Percentiles rank a stretch among this genome's conserved stretches.
Conservation (phyloP, 768 basidiomycete genomes). For the Calocera viscosa region DNA sequence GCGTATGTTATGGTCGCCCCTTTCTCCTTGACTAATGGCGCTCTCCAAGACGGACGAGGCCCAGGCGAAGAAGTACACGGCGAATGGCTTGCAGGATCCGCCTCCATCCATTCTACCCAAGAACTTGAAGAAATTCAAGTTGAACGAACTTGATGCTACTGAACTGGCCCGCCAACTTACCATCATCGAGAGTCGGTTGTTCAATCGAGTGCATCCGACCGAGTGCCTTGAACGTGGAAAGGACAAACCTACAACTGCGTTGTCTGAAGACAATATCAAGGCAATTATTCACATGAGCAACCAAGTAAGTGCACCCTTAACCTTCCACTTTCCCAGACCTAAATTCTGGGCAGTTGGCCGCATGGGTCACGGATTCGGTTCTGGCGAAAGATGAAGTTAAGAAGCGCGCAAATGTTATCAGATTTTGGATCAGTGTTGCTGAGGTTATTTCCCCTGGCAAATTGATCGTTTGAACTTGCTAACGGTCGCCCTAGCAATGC, state of each 20-base stretch:
- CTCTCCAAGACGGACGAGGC: not conserved
- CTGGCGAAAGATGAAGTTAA: slow-evolving; percentile 66
- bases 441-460: slow-evolving; percentile 40
- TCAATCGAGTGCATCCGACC: slow-evolving; percentile 75
- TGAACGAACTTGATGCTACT: slow-evolving; percentile 74
- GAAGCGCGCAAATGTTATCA: slow-evolving; percentile 66
- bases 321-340: not conserved
- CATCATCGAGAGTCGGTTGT: slow-evolving; percentile 74
- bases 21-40: not conserved
- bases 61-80: slow-evolving; percentile 4
- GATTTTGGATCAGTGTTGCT: slow-evolving; percentile 82
- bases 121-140: slow-evolving; percentile 53
- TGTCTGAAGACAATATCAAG: slow-evolving; percentile 61
- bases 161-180: slow-evolving; percentile 91
- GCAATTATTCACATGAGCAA: slow-evolving; percentile 81
- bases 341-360: slow-evolving; percentile 53
- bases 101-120: slow-evolving; percentile 69
- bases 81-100: slow-evolving; percentile 31
- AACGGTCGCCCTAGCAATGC: slow-evolving; percentile 52
- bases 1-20: not conserved
- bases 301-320: slow-evolving; percentile 38
- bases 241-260: slow-evolving; percentile 24
- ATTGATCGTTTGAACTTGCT: not conserved
- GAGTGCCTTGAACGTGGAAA: slow-evolving; percentile 81
- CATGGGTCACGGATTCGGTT: slow-evolving; percentile 85